Conservation (phyloP, 805 yeast species). For the Yarrowia sp. region DNA sequence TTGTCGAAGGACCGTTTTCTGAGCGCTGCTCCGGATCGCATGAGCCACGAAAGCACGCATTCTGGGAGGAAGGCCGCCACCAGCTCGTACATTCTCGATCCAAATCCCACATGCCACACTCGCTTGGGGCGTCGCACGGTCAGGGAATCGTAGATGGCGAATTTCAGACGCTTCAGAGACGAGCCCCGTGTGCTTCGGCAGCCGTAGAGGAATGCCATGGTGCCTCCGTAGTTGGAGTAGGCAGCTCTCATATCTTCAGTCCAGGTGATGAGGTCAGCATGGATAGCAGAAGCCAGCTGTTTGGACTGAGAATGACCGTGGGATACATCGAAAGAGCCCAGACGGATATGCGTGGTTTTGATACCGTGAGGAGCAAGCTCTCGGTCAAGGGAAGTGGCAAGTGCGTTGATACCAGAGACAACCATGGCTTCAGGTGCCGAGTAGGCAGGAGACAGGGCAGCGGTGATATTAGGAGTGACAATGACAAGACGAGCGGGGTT, state of each 20-base stretch:
- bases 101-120: conserved; percentile 49
- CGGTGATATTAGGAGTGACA: conserved; percentile 63
- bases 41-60: conserved; percentile 50
- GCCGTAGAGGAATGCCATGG: conserved; percentile 47
- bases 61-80: conserved; percentile 48
- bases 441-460: conserved; percentile 63
- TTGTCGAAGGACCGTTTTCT: conserved; percentile 37
- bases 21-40: conserved; percentile 45
- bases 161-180: conserved; percentile 46
- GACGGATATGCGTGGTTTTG: conserved; percentile 54
- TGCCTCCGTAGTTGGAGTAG: conserved; percentile 46
- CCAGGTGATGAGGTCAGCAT: conserved; percentile 55
- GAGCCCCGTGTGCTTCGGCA: conserved; percentile 49
- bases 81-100: conserved; percentile 48
- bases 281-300: conserved; percentile 49
- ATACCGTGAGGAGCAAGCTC: conserved; percentile 55
- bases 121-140: conserved; percentile 46
- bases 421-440: conserved; percentile 68
- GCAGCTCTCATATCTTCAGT: conserved; percentile 51
- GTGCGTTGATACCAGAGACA: conserved; percentile 54
- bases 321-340: conserved; percentile 57
- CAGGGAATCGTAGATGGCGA: conserved; percentile 48
- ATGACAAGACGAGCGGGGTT: conserved; percentile 54
- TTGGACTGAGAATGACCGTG: conserved; percentile 47
- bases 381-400: conserved; percentile 53